A percentile compares a stretch with the other conserved stretches of the same genome.
Conservation (phyloP, 371 early-diverging fungal species). For the Smittium culicis region DNA sequence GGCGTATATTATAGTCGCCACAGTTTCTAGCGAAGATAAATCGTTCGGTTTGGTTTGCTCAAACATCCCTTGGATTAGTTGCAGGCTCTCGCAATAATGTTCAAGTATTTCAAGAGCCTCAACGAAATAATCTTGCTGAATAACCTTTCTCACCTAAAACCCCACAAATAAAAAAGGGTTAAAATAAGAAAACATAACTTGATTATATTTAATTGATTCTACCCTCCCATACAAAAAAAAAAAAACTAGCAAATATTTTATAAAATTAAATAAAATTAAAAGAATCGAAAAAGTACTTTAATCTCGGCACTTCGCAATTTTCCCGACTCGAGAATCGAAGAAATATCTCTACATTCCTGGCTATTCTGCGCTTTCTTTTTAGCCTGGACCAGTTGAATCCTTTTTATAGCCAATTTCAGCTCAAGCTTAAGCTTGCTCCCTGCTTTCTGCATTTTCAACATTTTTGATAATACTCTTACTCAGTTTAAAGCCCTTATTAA, state of each 20-base stretch:
- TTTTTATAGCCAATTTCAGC: conserved; percentile 65
- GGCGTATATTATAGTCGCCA: conserved; percentile 78
- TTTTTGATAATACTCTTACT: no score
- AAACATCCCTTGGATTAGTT: conserved; percentile 73
- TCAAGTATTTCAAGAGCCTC: conserved; percentile 88
- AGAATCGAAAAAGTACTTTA: conserved; percentile 35
- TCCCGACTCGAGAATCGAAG: conserved; percentile 55
- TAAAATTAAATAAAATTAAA: neutral
- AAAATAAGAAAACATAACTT: neutral
- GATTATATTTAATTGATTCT: neutral
- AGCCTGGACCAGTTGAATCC: conserved; percentile 73
- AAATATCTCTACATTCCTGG: conserved; percentile 68
- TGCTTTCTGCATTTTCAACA: neutral
- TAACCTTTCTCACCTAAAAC: conserved; percentile 53
- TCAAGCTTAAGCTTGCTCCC: neutral
- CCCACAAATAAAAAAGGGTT: neutral
- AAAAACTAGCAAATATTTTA: neutral
- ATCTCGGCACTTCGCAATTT: conserved; percentile 80
- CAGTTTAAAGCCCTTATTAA: no score
- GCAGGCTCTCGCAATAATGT: conserved; percentile 72
- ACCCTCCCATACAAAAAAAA: neutral
- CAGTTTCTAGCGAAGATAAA: conserved; percentile 66
- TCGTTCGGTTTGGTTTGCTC: conserved; percentile 76
- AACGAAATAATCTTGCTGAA: conserved; percentile 75
- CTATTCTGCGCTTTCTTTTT: conserved; percentile 67